Evolutionary conservation across 2,329 filamentous ascomycete genomes (phyloP).

Genomic region (Claviceps maximensis): DNA sequence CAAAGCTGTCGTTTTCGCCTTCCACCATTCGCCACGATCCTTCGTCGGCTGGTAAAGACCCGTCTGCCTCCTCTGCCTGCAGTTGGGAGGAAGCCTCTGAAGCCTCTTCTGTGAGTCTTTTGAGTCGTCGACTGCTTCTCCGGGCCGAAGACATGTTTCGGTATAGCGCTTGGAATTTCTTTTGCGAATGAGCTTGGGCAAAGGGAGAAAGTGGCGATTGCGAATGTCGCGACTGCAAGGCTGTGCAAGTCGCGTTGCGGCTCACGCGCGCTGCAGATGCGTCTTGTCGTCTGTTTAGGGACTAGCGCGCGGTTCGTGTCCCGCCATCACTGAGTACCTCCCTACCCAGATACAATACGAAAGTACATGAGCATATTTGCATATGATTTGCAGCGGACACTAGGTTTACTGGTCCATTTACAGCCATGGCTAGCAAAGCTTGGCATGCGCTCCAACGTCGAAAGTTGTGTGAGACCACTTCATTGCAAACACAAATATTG

Average conservation of each 20-base stretch:
- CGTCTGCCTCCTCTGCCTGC: constrained; percentile 6
- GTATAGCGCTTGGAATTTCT: not conserved
- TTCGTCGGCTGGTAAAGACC: constrained; percentile 31
- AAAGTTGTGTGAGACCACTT: no score
- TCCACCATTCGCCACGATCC: constrained; percentile 47
- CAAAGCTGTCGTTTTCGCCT: constrained; percentile 47
- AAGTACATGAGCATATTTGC: no score
- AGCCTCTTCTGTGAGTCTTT: not conserved
- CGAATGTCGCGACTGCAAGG: not conserved
- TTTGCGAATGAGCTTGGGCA: not conserved
- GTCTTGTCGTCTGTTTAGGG: not conserved
- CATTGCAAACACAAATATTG: no score
- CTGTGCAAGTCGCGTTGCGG: not conserved
- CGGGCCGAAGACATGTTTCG: not conserved
- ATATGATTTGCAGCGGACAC: no score
- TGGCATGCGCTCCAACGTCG: no score
- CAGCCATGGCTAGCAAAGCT: no score
- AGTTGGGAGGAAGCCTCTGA: not conserved
- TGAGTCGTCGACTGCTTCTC: not conserved
- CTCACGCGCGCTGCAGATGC: not conserved
- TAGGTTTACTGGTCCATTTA: no score
- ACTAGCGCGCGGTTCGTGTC: not conserved
- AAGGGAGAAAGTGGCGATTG: not conserved
- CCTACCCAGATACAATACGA: no score
- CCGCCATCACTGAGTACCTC: not conserved